A percentile compares a stretch with the other conserved stretches of the same genome.
Conservation (phyloP, 2,329 filamentous ascomycete species). For the Saccharata proteae region DNA sequence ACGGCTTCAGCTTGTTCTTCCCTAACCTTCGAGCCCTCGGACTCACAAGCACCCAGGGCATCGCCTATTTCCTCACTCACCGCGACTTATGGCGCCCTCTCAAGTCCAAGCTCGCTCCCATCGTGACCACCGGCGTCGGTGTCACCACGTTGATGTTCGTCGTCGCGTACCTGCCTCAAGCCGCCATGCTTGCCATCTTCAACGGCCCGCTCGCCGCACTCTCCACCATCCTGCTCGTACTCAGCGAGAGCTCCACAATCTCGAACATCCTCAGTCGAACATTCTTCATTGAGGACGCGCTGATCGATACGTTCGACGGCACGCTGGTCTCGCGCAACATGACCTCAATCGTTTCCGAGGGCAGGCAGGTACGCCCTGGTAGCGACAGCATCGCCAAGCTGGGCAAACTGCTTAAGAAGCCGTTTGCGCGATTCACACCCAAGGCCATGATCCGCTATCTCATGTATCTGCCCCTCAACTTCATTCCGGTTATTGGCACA, state of each 20-base stretch:
- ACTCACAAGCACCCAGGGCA: constrained; percentile 34
- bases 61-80: constrained; percentile 48
- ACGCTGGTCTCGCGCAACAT: constrained; percentile 43
- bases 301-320: constrained; percentile 84
- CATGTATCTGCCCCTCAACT: constrained; percentile 82
- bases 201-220: constrained; percentile 73
- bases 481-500: constrained; percentile 82
- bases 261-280: constrained; percentile 48
- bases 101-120: constrained; percentile 44
- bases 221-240: constrained; percentile 56
- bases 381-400: constrained; percentile 42
- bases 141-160: constrained; percentile 75
- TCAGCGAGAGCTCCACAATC: constrained; percentile 37
- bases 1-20: no score
- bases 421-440: constrained; percentile 41
- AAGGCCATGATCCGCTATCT: constrained; percentile 61
- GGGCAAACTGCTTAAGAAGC: constrained; percentile 44
- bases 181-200: constrained; percentile 69
- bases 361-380: constrained; percentile 55
- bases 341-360: constrained; percentile 55
- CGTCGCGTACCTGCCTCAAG: constrained; percentile 76
- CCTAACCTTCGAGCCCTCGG: constrained; percentile 2
- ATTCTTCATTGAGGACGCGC: constrained; percentile 68
- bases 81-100: constrained; percentile 48
- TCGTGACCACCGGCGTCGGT: constrained; percentile 55